Conservation (phyloP, 495 filamentous ascomycete genomes). For the Aspergillus bertholletiae region DNA sequence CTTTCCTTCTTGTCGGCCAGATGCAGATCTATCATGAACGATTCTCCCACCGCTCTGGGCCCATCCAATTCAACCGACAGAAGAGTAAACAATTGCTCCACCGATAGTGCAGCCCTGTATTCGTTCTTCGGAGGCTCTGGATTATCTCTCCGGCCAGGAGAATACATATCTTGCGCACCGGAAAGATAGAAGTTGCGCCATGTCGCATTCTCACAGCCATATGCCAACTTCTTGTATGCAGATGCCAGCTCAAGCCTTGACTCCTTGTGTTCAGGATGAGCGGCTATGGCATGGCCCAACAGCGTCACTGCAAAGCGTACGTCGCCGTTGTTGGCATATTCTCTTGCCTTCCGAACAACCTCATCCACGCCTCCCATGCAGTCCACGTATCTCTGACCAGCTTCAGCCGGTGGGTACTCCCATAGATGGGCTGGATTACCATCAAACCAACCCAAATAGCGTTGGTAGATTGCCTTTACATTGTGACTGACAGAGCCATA, state of each 20-base stretch:
- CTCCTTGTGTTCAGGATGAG: slow-evolving; percentile 4
- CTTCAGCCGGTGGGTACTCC: slow-evolving; percentile 27
- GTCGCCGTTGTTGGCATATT: slow-evolving; percentile 9
- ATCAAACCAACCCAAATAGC: slow-evolving; percentile 39
- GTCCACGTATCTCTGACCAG: slow-evolving; percentile 23
- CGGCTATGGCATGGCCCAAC: slow-evolving; percentile 17
- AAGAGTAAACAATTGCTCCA: slow-evolving; percentile 9
- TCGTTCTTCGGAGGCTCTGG: not conserved
- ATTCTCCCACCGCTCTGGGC: slow-evolving; percentile 5
- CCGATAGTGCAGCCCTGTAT: slow-evolving; percentile 6
- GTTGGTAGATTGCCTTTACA: slow-evolving; percentile 37
- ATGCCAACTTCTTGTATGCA: slow-evolving; percentile 22
- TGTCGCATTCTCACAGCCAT: slow-evolving; percentile 18
- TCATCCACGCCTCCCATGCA: slow-evolving; percentile 20
- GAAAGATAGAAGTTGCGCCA: slow-evolving; percentile 24
- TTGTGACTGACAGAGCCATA: slow-evolving; percentile 38
- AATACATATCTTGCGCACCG: slow-evolving; percentile 12
- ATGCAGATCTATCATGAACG: slow-evolving; percentile 11
- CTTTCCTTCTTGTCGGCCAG: slow-evolving; percentile 6
- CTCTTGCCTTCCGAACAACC: slow-evolving; percentile 9
- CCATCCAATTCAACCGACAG: slow-evolving; percentile 16
- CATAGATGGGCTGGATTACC: slow-evolving; percentile 35
- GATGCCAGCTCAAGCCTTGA: slow-evolving; percentile 3
- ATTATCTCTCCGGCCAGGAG: not conserved
- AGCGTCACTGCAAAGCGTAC: slow-evolving; percentile 20